phyloP scores from a whole-genome alignment of 495 filamentous ascomycete genomes.

The Penicilliopsis zonata region DNA sequence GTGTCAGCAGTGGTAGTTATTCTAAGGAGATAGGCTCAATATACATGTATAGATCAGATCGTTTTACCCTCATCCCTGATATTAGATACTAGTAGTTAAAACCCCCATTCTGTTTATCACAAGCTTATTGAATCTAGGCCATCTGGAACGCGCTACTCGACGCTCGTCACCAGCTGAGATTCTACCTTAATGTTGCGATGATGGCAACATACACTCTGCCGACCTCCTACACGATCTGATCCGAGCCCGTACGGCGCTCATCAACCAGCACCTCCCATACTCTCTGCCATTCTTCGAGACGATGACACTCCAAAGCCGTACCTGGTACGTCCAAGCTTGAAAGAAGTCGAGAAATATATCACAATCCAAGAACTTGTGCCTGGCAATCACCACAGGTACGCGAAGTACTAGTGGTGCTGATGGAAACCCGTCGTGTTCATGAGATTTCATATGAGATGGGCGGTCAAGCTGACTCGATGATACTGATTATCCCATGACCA shows the following conservation, averaged over 20 bases:
- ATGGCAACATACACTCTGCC: constrained; percentile 27
- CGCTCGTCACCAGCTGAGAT: constrained; percentile 28
- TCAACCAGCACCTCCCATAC: constrained; percentile 26
- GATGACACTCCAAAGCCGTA: constrained; percentile 29
- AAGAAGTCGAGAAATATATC: constrained; percentile 26
- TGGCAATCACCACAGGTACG: no score
- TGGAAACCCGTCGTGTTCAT: no score
- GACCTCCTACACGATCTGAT: constrained; percentile 11
- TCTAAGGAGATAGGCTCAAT: no score
- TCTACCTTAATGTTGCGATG: constrained; percentile 31
- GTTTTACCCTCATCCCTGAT: no score
- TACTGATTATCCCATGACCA: constrained; percentile 10
- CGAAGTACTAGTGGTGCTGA: no score
- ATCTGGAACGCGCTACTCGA: constrained; percentile 31
- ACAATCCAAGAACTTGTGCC: constrained; percentile 18
- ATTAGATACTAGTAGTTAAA: no score
- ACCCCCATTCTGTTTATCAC: background rate
- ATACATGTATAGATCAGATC: no score
- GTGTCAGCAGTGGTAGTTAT: no score
- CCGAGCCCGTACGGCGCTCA: constrained; percentile 23
- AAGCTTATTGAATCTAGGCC: constrained; percentile 34
- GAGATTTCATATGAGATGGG: no score
- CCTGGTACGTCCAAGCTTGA: constrained; percentile 30
- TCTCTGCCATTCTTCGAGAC: constrained; percentile 28
- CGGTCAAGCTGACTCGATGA: no score